Evolutionary conservation across 139 green algal genomes (phyloP).

Genomic region (Chlamydomonas sp.): DNA sequence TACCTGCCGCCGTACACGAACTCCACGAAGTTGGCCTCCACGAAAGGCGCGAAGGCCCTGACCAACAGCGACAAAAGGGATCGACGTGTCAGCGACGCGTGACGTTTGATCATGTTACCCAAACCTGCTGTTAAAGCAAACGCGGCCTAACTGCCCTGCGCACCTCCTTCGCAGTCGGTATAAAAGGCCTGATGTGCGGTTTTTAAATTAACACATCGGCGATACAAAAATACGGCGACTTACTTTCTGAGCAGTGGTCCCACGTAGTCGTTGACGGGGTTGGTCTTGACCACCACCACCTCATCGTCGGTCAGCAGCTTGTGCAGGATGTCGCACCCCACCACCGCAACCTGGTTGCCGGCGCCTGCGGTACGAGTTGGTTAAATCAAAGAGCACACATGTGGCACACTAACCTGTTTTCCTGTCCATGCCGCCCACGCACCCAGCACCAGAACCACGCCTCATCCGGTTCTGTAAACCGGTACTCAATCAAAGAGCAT

Average conservation of each 20-base stretch:
- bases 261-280: slow-evolving; percentile 83
- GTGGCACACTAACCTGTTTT: background rate
- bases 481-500: too few species aligned
- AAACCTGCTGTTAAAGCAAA: too few species aligned
- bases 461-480: too few species aligned
- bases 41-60: slow-evolving; percentile 68
- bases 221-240: background rate
- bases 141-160: too few species aligned
- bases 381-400: background rate
- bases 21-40: slow-evolving; percentile 71
- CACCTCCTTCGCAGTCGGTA: too few species aligned
- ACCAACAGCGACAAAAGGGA: background rate
- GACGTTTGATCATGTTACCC: background rate
- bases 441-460: background rate
- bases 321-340: slow-evolving; percentile 57
- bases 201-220: too few species aligned
- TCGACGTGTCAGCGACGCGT: background rate
- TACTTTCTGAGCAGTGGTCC: slow-evolving; percentile 62
- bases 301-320: slow-evolving; percentile 74
- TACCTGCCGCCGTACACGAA: slow-evolving; percentile 77
- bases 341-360: slow-evolving; percentile 63
- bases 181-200: too few species aligned
- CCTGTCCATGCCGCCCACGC: background rate
- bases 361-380: slow-evolving; percentile 36
- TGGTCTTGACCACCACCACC: slow-evolving; percentile 82